A percentile compares a stretch with the other conserved stretches of the same genome.
These are phyloP conservation scores for Nelumbo lutea DNA, from an alignment of 164 flowering plant species.

Conservation along the genomic window DNA sequence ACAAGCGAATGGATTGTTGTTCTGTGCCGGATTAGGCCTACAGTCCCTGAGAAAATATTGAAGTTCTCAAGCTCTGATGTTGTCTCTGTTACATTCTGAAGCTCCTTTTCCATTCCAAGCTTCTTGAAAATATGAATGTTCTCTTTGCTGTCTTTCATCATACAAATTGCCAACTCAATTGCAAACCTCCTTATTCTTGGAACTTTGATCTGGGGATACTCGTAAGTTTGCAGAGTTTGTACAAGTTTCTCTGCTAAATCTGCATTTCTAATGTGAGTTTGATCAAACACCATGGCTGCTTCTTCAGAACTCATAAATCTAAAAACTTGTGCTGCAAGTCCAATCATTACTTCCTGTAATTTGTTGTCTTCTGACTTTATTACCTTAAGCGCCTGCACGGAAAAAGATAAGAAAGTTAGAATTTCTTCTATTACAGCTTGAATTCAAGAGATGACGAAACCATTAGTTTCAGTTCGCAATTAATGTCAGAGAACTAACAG, in stretches of 20 bases:
- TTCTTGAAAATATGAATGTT: slow-evolving; percentile 41
- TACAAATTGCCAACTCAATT: slow-evolving; percentile 76
- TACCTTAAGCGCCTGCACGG: slow-evolving; percentile 59
- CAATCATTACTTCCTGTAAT: slow-evolving; percentile 80
- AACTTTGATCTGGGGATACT: slow-evolving; percentile 50
- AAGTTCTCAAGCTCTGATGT: slow-evolving; percentile 87
- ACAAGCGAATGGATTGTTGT: slow-evolving; percentile 62
- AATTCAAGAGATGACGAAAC: neutral
- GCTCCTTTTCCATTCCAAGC: slow-evolving; percentile 59
- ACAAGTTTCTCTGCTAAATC: slow-evolving; percentile 48
- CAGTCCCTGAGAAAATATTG: slow-evolving; percentile 86
- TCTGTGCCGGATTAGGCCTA: slow-evolving; percentile 65
- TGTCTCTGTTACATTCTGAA: slow-evolving; percentile 61
- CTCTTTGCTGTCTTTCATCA: slow-evolving; percentile 56
- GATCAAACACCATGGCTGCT: slow-evolving; percentile 34
- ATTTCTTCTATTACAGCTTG: neutral
- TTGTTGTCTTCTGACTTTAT: slow-evolving; percentile 61
- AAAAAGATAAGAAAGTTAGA: neutral
- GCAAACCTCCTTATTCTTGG: slow-evolving; percentile 81
- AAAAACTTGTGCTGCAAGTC: slow-evolving; percentile 68
- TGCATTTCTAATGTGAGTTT: slow-evolving; percentile 36
- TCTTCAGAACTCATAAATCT: slow-evolving; percentile 51
- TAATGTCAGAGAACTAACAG: slow-evolving; percentile 42
- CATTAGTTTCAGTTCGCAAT: neutral
- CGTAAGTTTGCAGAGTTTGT: slow-evolving; percentile 45